phyloP scores from a whole-genome alignment of 768 basidiomycete species.

The Lactarius hengduanensis region DNA sequence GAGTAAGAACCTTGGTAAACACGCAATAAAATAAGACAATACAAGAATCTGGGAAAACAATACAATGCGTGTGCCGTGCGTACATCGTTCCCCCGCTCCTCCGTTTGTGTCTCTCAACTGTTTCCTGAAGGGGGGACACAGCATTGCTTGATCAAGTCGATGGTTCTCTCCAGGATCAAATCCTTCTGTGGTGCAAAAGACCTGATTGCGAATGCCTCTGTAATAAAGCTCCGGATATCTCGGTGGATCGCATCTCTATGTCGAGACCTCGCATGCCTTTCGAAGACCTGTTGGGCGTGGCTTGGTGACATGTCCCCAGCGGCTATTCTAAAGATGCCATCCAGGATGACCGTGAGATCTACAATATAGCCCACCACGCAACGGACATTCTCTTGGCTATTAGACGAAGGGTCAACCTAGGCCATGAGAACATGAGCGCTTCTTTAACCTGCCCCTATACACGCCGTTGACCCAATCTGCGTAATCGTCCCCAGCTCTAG shows the following conservation, averaged over 20 bases:
- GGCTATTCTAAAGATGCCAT: background rate
- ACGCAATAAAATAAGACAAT: no score
- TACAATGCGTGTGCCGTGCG: no score
- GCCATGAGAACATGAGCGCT: background rate
- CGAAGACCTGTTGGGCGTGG: background rate
- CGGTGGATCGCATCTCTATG: background rate
- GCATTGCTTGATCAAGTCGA: constrained; percentile 3
- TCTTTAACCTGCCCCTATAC: constrained; percentile 4
- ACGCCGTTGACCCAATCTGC: background rate
- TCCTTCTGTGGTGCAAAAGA: background rate
- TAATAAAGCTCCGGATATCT: background rate
- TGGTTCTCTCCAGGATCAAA: background rate
- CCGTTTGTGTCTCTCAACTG: no score
- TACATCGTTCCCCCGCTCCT: no score
- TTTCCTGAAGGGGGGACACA: no score
- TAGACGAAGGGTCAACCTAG: background rate
- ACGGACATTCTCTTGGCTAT: constrained; percentile 8
- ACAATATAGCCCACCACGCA: constrained; percentile 18
- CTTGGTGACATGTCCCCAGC: background rate
- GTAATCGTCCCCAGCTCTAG: background rate
- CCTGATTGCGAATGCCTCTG: background rate
- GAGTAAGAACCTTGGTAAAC: no score
- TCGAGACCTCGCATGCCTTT: background rate
- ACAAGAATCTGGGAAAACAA: no score
- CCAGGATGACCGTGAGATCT: constrained; percentile 7